phyloP scores from a whole-genome alignment of 2,329 filamentous ascomycete genomes.

The Chaetomium olivaceum region DNA sequence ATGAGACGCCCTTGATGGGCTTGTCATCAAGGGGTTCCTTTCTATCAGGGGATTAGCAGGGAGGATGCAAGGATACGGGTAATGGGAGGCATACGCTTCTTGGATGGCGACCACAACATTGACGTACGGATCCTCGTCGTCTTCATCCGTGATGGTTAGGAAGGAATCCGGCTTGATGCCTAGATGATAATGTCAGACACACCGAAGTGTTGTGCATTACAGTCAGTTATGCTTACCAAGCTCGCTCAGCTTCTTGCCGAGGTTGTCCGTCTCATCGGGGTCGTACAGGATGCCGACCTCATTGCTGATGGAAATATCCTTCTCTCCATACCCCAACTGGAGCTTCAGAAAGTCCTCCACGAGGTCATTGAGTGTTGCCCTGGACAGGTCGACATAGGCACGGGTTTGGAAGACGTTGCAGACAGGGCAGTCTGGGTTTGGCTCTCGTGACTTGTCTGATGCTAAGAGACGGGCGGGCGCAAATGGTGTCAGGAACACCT shows the following conservation, averaged over 20 bases:
- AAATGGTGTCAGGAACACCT: conserved; percentile 79
- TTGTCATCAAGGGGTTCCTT: conserved; percentile 49
- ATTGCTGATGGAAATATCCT: conserved; percentile 75
- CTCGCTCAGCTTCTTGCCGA: conserved; percentile 75
- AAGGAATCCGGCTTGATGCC: conserved; percentile 72
- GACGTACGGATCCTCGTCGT: conserved; percentile 71
- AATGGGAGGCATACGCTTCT: conserved; percentile 52
- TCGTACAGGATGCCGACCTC: conserved; percentile 83
- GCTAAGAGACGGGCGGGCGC: conserved; percentile 59
- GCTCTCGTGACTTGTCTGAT: conserved; percentile 57
- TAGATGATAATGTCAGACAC: conserved; percentile 37
- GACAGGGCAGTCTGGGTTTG: conserved; percentile 80
- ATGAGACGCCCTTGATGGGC: conserved; percentile 52
- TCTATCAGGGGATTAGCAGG: conserved; percentile 40
- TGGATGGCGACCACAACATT: conserved; percentile 75
- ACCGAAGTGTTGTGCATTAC: neutral
- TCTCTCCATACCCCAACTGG: conserved; percentile 73
- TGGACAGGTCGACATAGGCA: conserved; percentile 66
- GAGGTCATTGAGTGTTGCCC: conserved; percentile 75
- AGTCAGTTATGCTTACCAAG: conserved; percentile 55
- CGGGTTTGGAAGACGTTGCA: conserved; percentile 74
- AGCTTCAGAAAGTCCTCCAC: conserved; percentile 71
- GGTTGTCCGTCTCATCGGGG: conserved; percentile 81
- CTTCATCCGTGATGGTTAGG: conserved; percentile 81
- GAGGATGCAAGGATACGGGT: conserved; percentile 20